These are phyloP conservation scores for Fusarium fracticaudum DNA, from an alignment of 2,329 filamentous ascomycete species.

Conservation along the genomic window DNA sequence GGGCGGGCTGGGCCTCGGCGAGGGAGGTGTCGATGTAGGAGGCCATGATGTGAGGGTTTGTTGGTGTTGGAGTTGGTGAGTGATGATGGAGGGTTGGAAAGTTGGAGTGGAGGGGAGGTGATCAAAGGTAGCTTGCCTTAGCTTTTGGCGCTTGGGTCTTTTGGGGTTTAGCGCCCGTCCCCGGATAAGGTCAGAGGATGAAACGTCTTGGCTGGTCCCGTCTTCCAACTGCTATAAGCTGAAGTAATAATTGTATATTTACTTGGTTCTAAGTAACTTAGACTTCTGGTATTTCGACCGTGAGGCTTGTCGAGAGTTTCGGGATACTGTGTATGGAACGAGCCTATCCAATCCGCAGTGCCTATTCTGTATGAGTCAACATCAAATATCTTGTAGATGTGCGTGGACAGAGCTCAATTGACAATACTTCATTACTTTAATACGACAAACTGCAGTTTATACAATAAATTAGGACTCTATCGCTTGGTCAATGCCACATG, in stretches of 20 bases:
- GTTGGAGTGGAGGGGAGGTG: conserved; percentile 15
- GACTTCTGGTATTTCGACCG: accelerated
- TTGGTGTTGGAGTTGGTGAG: background rate
- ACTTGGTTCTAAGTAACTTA: background rate
- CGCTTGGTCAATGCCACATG: too few species aligned
- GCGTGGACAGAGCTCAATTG: too few species aligned
- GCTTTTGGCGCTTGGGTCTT: conserved; percentile 26
- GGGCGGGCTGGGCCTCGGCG: conserved; percentile 41
- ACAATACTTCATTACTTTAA: too few species aligned
- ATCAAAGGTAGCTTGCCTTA: conserved; percentile 10
- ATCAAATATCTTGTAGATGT: too few species aligned
- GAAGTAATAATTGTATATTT: background rate
- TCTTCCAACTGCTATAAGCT: background rate
- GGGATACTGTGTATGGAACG: accelerated
- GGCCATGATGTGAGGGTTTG: conserved; percentile 40
- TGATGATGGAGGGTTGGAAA: conserved; percentile 1
- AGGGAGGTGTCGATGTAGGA: conserved; percentile 48
- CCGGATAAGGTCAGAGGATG: conserved; percentile 18
- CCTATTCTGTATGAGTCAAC: background rate
- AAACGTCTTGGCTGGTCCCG: conserved; percentile 3
- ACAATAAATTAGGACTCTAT: too few species aligned
- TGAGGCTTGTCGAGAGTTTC: background rate
- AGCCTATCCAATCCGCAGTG: background rate
- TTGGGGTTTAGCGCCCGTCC: conserved; percentile 20
- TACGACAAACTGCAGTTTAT: too few species aligned